A percentile compares a stretch with the other conserved stretches of the same genome.
These are phyloP conservation scores for Fomitopsis palustris DNA, from an alignment of 1,284 basidiomycete genomes.

Conservation along the genomic window DNA sequence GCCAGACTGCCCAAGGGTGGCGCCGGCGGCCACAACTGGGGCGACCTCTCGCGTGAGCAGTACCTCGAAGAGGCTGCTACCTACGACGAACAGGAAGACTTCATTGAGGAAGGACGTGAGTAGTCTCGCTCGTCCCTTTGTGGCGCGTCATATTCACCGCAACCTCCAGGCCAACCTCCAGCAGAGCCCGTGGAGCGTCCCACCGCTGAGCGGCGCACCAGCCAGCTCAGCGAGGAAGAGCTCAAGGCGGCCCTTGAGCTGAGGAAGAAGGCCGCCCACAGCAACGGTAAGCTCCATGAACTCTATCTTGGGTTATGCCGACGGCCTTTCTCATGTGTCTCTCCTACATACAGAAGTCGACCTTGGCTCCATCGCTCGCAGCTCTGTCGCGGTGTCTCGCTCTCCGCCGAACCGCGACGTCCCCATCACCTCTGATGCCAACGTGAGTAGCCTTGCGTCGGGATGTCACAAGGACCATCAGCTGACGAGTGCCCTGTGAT, in stretches of 20 bases:
- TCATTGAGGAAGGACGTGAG: slow-evolving; percentile 30
- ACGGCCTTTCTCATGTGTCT: slow-evolving; percentile 4
- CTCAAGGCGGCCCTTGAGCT: slow-evolving; percentile 57
- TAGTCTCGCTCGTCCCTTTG: not conserved
- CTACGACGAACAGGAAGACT: slow-evolving; percentile 46
- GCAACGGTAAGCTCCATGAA: slow-evolving; percentile 37
- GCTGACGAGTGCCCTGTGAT: not conserved
- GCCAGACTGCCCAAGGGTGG: slow-evolving; percentile 74
- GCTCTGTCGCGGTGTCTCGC: slow-evolving; percentile 68
- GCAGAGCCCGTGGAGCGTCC: slow-evolving; percentile 12
- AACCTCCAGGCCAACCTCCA: not conserved
- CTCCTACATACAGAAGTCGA: slow-evolving; percentile 56
- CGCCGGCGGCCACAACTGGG: slow-evolving; percentile 82
- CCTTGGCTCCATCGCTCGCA: slow-evolving; percentile 76
- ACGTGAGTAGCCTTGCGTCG: slow-evolving; percentile 27
- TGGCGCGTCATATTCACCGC: not conserved
- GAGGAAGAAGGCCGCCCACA: slow-evolving; percentile 66
- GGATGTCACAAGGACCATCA: slow-evolving; percentile 1
- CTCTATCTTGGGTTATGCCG: not conserved
- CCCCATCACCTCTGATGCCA: slow-evolving; percentile 35
- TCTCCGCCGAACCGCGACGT: slow-evolving; percentile 55
- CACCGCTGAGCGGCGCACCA: slow-evolving; percentile 25
- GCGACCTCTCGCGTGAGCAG: slow-evolving; percentile 61
- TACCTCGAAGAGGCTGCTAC: slow-evolving; percentile 52
- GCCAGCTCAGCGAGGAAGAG: slow-evolving; percentile 60